Conservation (phyloP, 345 rosid species). For the Passiflora organensis region DNA sequence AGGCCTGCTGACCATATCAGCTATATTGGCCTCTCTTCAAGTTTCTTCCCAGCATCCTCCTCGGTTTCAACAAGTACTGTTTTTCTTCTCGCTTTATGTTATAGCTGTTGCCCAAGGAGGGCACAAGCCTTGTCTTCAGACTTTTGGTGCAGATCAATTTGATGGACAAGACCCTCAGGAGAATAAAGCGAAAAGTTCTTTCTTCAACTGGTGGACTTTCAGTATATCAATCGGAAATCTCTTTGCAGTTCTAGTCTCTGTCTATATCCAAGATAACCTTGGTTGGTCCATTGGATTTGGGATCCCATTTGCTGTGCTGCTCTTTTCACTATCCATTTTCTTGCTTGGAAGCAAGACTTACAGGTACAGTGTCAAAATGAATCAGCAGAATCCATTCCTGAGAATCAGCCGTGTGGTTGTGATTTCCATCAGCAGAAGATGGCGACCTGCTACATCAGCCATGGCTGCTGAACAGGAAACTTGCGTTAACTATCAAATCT, state of each 20-base stretch:
- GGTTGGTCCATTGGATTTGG: slow-evolving; percentile 27
- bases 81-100: slow-evolving; percentile 20
- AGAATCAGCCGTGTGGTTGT: slow-evolving; percentile 19
- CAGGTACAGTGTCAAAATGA: slow-evolving; percentile 9
- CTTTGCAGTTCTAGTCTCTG: slow-evolving; percentile 6
- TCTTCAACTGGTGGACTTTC: slow-evolving; percentile 28
- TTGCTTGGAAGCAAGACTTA: slow-evolving; percentile 21
- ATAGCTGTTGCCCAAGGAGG: slow-evolving; percentile 25
- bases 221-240: slow-evolving; percentile 12
- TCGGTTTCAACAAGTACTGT: slow-evolving; percentile 13
- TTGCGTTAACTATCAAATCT: slow-evolving; percentile 1
- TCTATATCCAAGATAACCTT: slow-evolving; percentile 26
- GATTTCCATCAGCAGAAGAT: slow-evolving; percentile 8
- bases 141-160: slow-evolving; percentile 31
- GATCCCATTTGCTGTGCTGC: slow-evolving; percentile 22
- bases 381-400: slow-evolving; percentile 13
- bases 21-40: slow-evolving; percentile 9
- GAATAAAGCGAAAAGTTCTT: slow-evolving; percentile 18
- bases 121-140: slow-evolving; percentile 26
- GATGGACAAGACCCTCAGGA: slow-evolving; percentile 21
- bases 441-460: slow-evolving; percentile 12
- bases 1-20: slow-evolving; percentile 21
- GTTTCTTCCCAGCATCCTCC: neutral
- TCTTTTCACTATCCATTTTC: slow-evolving; percentile 13
- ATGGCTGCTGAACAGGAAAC: neutral